Percentiles rank a stretch among this genome's conserved stretches.
Conservation (phyloP, 2,329 filamentous ascomycete species). For the Botrytis deweyae region DNA sequence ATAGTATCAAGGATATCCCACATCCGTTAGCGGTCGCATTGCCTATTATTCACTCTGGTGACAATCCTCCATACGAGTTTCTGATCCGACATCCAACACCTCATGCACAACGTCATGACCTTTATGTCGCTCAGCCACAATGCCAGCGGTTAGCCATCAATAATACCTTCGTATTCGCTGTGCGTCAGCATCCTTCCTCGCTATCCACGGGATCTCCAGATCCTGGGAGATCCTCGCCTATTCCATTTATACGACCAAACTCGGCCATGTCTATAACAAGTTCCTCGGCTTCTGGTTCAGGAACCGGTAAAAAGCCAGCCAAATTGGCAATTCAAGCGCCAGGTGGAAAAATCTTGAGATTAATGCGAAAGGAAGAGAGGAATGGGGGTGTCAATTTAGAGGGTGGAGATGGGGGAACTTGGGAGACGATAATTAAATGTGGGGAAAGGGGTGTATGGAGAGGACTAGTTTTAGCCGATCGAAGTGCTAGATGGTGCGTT, state of each 20-base stretch:
- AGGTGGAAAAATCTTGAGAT: conserved; percentile 86
- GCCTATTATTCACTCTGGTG: conserved; percentile 85
- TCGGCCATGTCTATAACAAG: conserved; percentile 66
- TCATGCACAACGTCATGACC: conserved; percentile 93
- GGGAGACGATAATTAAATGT: conserved; percentile 91
- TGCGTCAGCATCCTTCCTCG: conserved; percentile 84
- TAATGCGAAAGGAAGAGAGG: conserved; percentile 77
- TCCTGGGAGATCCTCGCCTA: conserved; percentile 46
- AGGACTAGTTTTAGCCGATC: conserved; percentile 77
- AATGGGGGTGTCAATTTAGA: conserved; percentile 47
- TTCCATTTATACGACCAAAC: conserved; percentile 60
- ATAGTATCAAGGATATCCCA: conserved; percentile 93
- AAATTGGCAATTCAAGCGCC: conserved; percentile 95
- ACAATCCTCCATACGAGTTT: conserved; percentile 94
- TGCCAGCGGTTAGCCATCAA: conserved; percentile 85
- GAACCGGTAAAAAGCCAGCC: conserved; percentile 75
- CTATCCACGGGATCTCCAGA: conserved; percentile 44
- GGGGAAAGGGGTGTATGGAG: conserved; percentile 79
- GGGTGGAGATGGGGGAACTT: conserved; percentile 70
- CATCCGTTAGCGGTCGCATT: conserved; percentile 86
- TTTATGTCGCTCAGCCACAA: conserved; percentile 96
- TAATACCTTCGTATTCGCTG: conserved; percentile 96
- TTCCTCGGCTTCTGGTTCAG: conserved; percentile 57
- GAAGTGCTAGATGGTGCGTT: conserved; percentile 86
- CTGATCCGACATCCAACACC: conserved; percentile 90